Percentiles rank a stretch among this genome's conserved stretches.
These are phyloP conservation scores for Hypoxylon sp. DNA, from an alignment of 2,329 filamentous ascomycete genomes.

Conservation along the genomic window DNA sequence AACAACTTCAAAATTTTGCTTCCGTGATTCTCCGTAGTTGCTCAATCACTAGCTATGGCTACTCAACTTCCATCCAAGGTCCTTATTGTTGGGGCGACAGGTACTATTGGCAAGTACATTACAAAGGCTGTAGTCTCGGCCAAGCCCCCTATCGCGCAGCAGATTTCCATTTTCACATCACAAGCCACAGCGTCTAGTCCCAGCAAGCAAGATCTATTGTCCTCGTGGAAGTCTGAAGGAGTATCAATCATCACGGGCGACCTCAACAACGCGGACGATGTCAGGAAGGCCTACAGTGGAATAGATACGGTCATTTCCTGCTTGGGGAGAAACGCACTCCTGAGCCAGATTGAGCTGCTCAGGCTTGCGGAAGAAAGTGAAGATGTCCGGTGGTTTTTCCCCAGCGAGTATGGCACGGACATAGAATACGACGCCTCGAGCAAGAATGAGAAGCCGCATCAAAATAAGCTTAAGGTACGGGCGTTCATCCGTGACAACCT, in stretches of 20 bases:
- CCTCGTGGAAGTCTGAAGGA: constrained; percentile 60
- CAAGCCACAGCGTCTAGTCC: constrained; percentile 60
- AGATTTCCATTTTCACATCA: constrained; percentile 69
- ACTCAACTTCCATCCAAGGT: constrained; percentile 49
- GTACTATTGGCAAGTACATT: constrained; percentile 56
- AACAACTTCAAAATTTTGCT: background rate
- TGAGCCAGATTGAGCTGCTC: constrained; percentile 68
- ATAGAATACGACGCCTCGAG: constrained; percentile 69
- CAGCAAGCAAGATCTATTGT: constrained; percentile 63
- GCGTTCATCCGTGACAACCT: constrained; percentile 63
- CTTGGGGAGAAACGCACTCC: constrained; percentile 70
- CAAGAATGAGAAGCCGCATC: constrained; percentile 71
- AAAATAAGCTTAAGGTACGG: constrained; percentile 73
- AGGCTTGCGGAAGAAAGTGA: constrained; percentile 64
- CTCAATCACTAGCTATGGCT: constrained; percentile 34
- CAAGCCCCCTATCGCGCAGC: constrained; percentile 52
- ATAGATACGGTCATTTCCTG: constrained; percentile 70
- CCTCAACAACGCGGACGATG: constrained; percentile 63
- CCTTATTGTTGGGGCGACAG: constrained; percentile 55
- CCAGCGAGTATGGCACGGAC: constrained; percentile 72
- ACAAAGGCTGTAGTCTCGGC: constrained; percentile 52
- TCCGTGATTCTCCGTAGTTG: background rate
- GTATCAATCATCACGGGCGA: constrained; percentile 70
- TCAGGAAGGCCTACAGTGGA: constrained; percentile 67
- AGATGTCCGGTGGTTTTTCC: constrained; percentile 70